A percentile compares a stretch with the other conserved stretches of the same genome.
Conservation (phyloP, 495 filamentous ascomycete species). For the Trichoderma gamsii region DNA sequence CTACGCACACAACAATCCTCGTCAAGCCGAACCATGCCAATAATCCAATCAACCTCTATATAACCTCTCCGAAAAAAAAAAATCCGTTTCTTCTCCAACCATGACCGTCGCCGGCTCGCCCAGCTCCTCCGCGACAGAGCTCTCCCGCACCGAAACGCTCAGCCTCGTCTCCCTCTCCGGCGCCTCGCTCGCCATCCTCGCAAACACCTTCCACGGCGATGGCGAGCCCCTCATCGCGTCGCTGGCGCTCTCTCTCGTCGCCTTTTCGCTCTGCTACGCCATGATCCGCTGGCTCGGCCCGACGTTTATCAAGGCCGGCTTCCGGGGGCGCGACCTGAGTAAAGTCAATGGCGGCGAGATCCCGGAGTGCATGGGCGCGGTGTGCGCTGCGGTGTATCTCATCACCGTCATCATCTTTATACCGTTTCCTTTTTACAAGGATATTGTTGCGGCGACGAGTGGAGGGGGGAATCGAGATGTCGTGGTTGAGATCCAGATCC, state of each 20-base stretch:
- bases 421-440: conserved; percentile 95
- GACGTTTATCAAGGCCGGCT: conserved; percentile 77
- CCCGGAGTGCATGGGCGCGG: conserved; percentile 95
- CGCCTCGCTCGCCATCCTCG: conserved; percentile 65
- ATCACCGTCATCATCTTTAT: conserved; percentile 83
- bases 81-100: not conserved
- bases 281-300: conserved; percentile 93
- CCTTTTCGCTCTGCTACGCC: conserved; percentile 71
- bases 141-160: conserved; percentile 63
- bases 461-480: conserved; percentile 89
- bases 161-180: conserved; percentile 62
- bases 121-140: conserved; percentile 32
- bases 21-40: not conserved
- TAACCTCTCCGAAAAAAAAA: no score
- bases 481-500: conserved; percentile 53
- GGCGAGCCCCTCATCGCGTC: conserved; percentile 87
- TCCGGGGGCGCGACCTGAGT: conserved; percentile 87
- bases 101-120: not conserved
- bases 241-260: conserved; percentile 76
- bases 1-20: no score
- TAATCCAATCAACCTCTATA: not conserved
- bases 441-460: conserved; percentile 92
- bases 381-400: conserved; percentile 89
- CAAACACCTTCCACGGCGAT: conserved; percentile 72
- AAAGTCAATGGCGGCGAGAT: conserved; percentile 67